Evolutionary conservation across 306 rosid species (phyloP).

Genomic region (Vicia sativa): DNA sequence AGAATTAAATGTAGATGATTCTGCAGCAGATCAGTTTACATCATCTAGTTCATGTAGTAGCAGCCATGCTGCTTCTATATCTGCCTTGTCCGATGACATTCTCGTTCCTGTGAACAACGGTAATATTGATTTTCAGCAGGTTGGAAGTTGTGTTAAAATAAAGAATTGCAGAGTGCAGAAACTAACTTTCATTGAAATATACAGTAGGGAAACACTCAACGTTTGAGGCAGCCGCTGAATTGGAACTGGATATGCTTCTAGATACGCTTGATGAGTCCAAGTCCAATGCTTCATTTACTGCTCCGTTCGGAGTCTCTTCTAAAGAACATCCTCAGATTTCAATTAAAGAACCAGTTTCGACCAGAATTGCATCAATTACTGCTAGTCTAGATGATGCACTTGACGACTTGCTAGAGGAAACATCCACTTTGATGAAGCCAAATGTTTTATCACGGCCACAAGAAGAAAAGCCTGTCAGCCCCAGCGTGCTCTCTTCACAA

Average conservation of each 20-base stretch:
- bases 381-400: slow-evolving; percentile 65
- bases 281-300: slow-evolving; percentile 36
- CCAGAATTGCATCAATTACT: slow-evolving; percentile 33
- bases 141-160: slow-evolving; percentile 36
- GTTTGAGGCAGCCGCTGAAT: slow-evolving; percentile 57
- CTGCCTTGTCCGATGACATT: slow-evolving; percentile 24
- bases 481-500: slow-evolving; percentile 41
- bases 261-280: slow-evolving; percentile 56
- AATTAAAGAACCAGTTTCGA: slow-evolving; percentile 41
- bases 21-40: slow-evolving; percentile 36
- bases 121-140: slow-evolving; percentile 32
- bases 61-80: slow-evolving; percentile 34
- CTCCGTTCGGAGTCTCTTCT: slow-evolving; percentile 41
- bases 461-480: slow-evolving; percentile 37
- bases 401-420: slow-evolving; percentile 70
- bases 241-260: slow-evolving; percentile 75
- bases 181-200: slow-evolving; percentile 34
- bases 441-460: slow-evolving; percentile 32
- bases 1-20: slow-evolving; percentile 43
- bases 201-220: slow-evolving; percentile 35
- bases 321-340: slow-evolving; percentile 36
- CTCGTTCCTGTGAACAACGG: slow-evolving; percentile 30
- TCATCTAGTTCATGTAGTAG: slow-evolving; percentile 40
- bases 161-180: slow-evolving; percentile 35
- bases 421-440: slow-evolving; percentile 50